Base-by-base conservation (phyloP, 1,139 yeast genomes). In the Wickerhamomyces sp. region DNA sequence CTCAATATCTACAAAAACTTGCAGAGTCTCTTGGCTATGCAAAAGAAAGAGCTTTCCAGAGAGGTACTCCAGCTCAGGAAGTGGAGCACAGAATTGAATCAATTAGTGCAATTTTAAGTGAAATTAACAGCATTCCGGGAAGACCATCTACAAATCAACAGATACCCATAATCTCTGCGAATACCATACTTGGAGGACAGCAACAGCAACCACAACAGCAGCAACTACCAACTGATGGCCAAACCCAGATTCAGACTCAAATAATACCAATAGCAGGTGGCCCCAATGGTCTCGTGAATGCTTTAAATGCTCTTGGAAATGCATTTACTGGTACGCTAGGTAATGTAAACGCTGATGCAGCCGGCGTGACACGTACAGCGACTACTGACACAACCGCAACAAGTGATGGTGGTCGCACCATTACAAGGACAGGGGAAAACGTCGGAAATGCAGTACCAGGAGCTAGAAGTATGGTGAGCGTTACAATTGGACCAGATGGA, bases 1-100 rank as follows among this genome's bases (percentile, higher is more conserved):
- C 35, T 5, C 48, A 41, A 21, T 49, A 47, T 26, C 30, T 49
- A 13, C 22, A 31, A n/a, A 48, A 46, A 25, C 36, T 51, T 2
- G 31, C 38, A 5, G 41, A 38, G 12, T 43, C 53, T 2, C 20
- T 51, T 14, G 7, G 14, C 0, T 43, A 37, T 19, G 46, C 55
- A 1, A 46, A 47, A 19, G 39, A 39, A 13, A 41, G 52, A 35
- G 53, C 52, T 4, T 5, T 21, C 2, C 36, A 46, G 0, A 48
- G 44, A 27, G 51, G 55, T 3, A 16, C 28, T 3, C 8, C 45
- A 5, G 18, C 21, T 17, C 36, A 26, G 0, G 45, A 45, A 18
- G 25, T 48, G 4, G n/a, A 33, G 1, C 33, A 37, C 16, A 35
- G 44, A 8, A 36, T 31, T 2, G 17, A 35, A 9, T 35, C 37